These are phyloP conservation scores for Afroboletus lepidellus DNA, from an alignment of 1,284 basidiomycete species.

Conservation along the genomic window DNA sequence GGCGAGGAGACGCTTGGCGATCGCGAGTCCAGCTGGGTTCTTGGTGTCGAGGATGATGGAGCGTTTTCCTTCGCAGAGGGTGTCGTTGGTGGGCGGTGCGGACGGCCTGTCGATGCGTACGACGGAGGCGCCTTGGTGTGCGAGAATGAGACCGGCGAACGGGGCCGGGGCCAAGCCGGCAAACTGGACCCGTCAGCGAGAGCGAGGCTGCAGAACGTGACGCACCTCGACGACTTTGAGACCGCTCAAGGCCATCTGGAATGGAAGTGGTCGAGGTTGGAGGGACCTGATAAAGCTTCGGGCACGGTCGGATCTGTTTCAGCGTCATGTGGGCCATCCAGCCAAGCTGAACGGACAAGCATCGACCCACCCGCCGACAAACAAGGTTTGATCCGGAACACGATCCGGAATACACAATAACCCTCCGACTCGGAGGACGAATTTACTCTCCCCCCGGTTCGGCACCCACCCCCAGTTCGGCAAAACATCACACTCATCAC, in stretches of 20 bases:
- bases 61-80: constrained; percentile 70
- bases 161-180: constrained; percentile 84
- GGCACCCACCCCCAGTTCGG: no score
- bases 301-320: no score
- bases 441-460: no score
- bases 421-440: no score
- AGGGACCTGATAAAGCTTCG: no score
- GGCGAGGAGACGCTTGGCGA: constrained; percentile 60
- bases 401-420: no score
- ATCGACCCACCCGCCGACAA: no score
- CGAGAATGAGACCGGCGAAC: constrained; percentile 76
- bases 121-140: constrained; percentile 67
- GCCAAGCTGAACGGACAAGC: no score
- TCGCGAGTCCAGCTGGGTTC: constrained; percentile 52
- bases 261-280: not conserved
- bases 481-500: no score
- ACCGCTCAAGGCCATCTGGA: constrained; percentile 49
- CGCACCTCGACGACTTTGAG: constrained; percentile 58
- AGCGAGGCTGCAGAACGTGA: not conserved
- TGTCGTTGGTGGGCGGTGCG: constrained; percentile 41
- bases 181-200: constrained; percentile 49
- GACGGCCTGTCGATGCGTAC: constrained; percentile 69
- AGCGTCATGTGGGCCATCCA: no score
- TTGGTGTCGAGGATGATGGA: constrained; percentile 72
- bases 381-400: no score